phyloP scores from a whole-genome alignment of 345 rosid species.

The Boechera divaricarpa region DNA sequence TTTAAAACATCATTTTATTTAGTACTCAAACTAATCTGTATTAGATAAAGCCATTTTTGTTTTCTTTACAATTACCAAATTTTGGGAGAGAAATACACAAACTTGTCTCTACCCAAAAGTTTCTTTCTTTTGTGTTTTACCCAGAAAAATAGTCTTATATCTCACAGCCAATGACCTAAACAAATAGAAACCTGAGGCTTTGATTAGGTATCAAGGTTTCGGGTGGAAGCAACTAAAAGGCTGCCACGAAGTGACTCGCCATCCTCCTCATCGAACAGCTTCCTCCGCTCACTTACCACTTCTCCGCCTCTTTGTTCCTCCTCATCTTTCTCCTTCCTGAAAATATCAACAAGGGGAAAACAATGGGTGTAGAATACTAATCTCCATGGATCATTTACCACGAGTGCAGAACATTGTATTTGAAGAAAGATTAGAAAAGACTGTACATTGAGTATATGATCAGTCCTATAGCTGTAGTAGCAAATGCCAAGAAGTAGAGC shows the following conservation, averaged over 20 bases:
- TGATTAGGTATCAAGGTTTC: background rate
- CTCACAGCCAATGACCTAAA: background rate
- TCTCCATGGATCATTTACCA: background rate
- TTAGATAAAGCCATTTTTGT: too few relatives aligned
- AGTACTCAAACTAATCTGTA: background rate
- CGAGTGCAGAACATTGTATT: background rate
- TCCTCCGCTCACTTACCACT: conserved; percentile 40
- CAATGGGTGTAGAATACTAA: background rate
- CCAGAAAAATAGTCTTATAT: background rate
- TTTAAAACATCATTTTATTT: too few relatives aligned
- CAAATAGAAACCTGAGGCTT: background rate
- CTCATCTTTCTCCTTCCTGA: background rate
- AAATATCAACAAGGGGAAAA: background rate
- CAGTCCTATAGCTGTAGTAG: conserved; percentile 70
- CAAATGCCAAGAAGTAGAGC: conserved; percentile 89
- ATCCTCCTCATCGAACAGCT: conserved; percentile 6
- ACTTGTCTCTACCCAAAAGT: background rate
- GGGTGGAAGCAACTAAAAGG: background rate
- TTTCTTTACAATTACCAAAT: conserved; percentile 24
- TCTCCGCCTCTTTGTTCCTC: conserved; percentile 21
- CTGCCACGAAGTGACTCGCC: background rate
- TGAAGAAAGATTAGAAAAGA: conserved; percentile 1
- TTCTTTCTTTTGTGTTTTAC: too few relatives aligned
- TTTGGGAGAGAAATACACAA: background rate
- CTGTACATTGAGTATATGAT: conserved; percentile 77